Evolutionary conservation across 2,329 filamentous ascomycete genomes (phyloP).

Genomic region (Talaromyces pinophilus): DNA sequence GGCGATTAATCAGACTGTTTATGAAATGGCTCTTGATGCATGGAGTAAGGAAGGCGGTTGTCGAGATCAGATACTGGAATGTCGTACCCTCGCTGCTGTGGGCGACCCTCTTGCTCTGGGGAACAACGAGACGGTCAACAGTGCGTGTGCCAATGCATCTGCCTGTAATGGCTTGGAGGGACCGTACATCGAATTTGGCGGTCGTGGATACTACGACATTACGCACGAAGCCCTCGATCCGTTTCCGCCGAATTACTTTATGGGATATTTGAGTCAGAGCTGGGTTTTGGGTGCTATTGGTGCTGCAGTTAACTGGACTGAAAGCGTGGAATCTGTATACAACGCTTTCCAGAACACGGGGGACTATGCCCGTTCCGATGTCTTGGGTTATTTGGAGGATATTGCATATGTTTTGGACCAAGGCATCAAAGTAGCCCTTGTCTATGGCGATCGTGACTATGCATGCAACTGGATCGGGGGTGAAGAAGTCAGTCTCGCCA

Average conservation of each 20-base stretch:
- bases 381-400: constrained; percentile 41
- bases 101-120: constrained; percentile 55
- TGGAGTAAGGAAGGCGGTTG: constrained; percentile 54
- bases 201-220: constrained; percentile 60
- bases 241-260: constrained; percentile 55
- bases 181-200: constrained; percentile 45
- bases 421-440: constrained; percentile 58
- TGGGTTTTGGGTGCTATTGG: constrained; percentile 61
- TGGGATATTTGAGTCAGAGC: constrained; percentile 59
- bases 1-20: constrained; percentile 52
- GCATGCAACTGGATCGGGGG: constrained; percentile 61
- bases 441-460: constrained; percentile 62
- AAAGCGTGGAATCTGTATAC: constrained; percentile 46
- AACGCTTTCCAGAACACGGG: constrained; percentile 50
- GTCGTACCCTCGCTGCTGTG: constrained; percentile 49
- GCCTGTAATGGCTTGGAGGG: constrained; percentile 46
- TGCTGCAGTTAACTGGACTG: constrained; percentile 61
- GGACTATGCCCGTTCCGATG: constrained; percentile 52
- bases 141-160: constrained; percentile 48
- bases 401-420: constrained; percentile 55
- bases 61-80: constrained; percentile 55
- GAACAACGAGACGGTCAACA: constrained; percentile 49
- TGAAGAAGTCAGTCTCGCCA: constrained; percentile 53
- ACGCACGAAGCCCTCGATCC: constrained; percentile 54
- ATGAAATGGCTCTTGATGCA: constrained; percentile 48